Conservation (phyloP, 257 asterid species). For the Verbascum thapsus region DNA sequence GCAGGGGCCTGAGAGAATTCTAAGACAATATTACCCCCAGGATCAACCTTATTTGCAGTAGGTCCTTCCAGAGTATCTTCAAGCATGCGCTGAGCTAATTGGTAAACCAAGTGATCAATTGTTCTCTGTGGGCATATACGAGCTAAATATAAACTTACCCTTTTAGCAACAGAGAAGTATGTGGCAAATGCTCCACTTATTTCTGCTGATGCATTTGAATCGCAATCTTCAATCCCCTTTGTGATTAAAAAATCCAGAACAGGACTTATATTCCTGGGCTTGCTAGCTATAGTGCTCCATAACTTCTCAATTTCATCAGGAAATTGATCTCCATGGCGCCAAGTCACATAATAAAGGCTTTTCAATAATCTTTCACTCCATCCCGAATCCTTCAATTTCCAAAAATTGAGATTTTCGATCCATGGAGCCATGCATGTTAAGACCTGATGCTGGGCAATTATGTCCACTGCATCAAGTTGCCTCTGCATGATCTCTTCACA, state of each 20-base stretch:
- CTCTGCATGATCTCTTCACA: slow-evolving; percentile 99
- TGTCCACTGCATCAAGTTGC: slow-evolving; percentile 98
- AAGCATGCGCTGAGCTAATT: slow-evolving; percentile 97
- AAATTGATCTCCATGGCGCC: slow-evolving; percentile 99
- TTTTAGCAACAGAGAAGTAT: slow-evolving; percentile 94
- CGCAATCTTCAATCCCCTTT: slow-evolving; percentile 98
- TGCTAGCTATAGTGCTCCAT: slow-evolving; percentile 99
- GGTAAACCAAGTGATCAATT: slow-evolving; percentile 98
- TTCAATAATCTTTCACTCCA: slow-evolving; percentile 97
- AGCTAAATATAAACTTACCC: slow-evolving; percentile 94
- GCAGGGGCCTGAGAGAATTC: slow-evolving; percentile 96
- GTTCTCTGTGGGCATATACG: slow-evolving; percentile 98
- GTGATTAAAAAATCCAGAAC: slow-evolving; percentile 96
- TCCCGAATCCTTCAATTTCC: slow-evolving; percentile 97
- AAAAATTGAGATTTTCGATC: slow-evolving; percentile 97
- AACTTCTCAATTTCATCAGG: slow-evolving; percentile 99
- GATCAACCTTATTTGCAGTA: slow-evolving; percentile 70
- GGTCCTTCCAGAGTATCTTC: slow-evolving; percentile 88
- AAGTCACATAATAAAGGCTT: slow-evolving; percentile 93
- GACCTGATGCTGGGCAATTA: slow-evolving; percentile 98
- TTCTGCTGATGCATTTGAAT: slow-evolving; percentile 97
- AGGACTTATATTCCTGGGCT: slow-evolving; percentile 93
- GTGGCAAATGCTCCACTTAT: slow-evolving; percentile 99
- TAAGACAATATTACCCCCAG: slow-evolving; percentile 64
- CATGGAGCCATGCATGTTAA: slow-evolving; percentile 99